Conservation (phyloP, 441 rosid species). For the Pelargonium australe region DNA sequence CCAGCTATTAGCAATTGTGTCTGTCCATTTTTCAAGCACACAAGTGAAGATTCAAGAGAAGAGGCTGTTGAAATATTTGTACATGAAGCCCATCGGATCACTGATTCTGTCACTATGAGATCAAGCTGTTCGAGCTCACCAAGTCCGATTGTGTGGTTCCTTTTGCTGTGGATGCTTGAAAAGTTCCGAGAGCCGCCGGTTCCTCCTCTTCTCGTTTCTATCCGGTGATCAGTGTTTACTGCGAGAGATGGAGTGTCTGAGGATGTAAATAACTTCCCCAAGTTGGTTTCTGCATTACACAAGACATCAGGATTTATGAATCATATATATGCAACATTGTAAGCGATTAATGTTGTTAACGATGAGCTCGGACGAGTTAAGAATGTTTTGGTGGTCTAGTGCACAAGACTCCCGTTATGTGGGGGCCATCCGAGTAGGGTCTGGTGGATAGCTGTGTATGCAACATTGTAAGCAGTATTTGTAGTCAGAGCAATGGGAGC, state of each 20-base stretch:
- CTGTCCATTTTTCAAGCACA: background rate
- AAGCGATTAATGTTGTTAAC: too few species aligned
- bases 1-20: background rate
- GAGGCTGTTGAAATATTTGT: conserved; percentile 33
- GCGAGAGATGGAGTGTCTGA: conserved; percentile 24
- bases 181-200: conserved; percentile 27
- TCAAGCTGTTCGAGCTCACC: conserved; percentile 65
- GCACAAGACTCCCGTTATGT: too few species aligned
- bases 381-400: too few species aligned
- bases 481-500: too few species aligned
- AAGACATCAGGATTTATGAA: background rate
- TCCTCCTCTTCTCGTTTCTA: conserved; percentile 37
- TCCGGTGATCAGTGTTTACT: conserved; percentile 28
- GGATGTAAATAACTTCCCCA: conserved; percentile 32
- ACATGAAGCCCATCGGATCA: conserved; percentile 83
- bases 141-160: conserved; percentile 64
- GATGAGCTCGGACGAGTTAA: background rate
- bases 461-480: too few species aligned
- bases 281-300: conserved; percentile 32
- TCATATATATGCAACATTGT: too few species aligned
- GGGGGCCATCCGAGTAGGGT: too few species aligned
- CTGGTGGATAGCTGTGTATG: too few species aligned
- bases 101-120: conserved; percentile 48
- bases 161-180: conserved; percentile 48
- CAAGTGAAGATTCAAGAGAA: background rate